Percentiles rank a stretch among this genome's conserved stretches.
These are phyloP conservation scores for Neoscytalidium dimidiatum DNA, from an alignment of 2,329 filamentous ascomycete genomes.

Conservation along the genomic window DNA sequence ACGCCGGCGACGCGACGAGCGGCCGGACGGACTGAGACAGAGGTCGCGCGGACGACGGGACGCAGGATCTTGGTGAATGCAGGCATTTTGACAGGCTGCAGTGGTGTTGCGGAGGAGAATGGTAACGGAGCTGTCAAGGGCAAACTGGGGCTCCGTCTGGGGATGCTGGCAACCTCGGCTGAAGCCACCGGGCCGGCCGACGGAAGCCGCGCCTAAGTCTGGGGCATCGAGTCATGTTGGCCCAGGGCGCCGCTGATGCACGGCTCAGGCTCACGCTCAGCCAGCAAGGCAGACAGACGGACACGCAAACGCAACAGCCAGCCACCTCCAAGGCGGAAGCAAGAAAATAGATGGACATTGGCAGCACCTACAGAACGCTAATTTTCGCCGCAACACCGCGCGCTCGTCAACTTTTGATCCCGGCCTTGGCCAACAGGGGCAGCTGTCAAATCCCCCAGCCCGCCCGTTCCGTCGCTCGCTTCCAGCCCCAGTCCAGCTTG, in stretches of 20 bases:
- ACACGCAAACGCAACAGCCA: too few species aligned
- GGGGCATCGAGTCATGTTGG: background rate
- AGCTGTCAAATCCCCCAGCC: slow-evolving; percentile 9
- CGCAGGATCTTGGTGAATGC: slow-evolving; percentile 32
- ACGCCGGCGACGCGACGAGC: slow-evolving; percentile 16
- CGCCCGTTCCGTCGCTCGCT: background rate
- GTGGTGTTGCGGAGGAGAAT: background rate
- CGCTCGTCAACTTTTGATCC: slow-evolving; percentile 14
- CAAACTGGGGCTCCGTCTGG: background rate
- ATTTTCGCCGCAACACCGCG: slow-evolving; percentile 12
- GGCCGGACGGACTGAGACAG: slow-evolving; percentile 10
- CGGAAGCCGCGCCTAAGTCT: slow-evolving; percentile 13
- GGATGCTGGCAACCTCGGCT: slow-evolving; percentile 16
- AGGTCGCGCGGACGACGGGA: slow-evolving; percentile 33
- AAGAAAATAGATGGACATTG: background rate
- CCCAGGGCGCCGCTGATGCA: background rate
- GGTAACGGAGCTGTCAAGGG: background rate
- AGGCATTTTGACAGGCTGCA: slow-evolving; percentile 24
- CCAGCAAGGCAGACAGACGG: background rate
- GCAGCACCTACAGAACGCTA: background rate
- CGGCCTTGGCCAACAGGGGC: slow-evolving; percentile 17
- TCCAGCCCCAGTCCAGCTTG: background rate
- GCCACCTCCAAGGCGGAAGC: background rate
- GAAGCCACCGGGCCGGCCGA: background rate
- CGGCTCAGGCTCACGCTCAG: background rate